These are phyloP conservation scores for Tulasnella calospora DNA, from an alignment of 768 basidiomycete species.

Conservation along the genomic window DNA sequence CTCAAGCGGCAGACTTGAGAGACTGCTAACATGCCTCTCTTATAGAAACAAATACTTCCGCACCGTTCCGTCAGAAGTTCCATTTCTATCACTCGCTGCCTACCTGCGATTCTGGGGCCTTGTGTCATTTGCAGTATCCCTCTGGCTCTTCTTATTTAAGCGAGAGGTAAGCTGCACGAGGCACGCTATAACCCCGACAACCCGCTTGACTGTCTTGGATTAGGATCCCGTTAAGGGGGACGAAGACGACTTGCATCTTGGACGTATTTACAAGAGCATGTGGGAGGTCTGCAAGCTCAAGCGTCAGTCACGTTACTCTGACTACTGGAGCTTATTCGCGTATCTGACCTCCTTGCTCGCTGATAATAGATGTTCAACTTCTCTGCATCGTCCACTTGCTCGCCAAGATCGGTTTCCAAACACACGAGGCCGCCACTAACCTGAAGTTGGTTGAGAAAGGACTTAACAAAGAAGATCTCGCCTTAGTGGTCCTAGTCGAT, in stretches of 20 bases:
- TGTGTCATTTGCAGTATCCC: conserved; percentile 74
- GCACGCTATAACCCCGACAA: neutral
- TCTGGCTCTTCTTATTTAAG: conserved; percentile 83
- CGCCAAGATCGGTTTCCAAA: conserved; percentile 90
- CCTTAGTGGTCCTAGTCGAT: conserved; percentile 91
- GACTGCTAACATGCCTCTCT: neutral
- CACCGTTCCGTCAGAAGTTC: conserved; percentile 37
- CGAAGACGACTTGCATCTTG: conserved; percentile 84
- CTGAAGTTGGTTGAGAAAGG: conserved; percentile 98
- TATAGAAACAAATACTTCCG: conserved; percentile 45
- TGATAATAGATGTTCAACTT: conserved; percentile 72
- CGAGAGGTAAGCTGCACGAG: conserved; percentile 59
- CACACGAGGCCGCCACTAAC: conserved; percentile 84
- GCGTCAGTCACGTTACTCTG: conserved; percentile 50
- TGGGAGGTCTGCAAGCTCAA: conserved; percentile 88
- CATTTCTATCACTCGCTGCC: conserved; percentile 53
- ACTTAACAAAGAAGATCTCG: conserved; percentile 88
- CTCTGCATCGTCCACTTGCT: conserved; percentile 82
- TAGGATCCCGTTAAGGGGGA: conserved; percentile 71
- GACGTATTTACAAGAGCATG: conserved; percentile 86
- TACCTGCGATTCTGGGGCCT: conserved; percentile 86
- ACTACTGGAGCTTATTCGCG: neutral
- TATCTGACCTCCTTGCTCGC: neutral
- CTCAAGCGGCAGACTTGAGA: neutral
- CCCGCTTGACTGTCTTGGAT: neutral